These are phyloP conservation scores for Nothomitra cinnamomea DNA, from an alignment of 2,329 filamentous ascomycete species.

Conservation along the genomic window DNA sequence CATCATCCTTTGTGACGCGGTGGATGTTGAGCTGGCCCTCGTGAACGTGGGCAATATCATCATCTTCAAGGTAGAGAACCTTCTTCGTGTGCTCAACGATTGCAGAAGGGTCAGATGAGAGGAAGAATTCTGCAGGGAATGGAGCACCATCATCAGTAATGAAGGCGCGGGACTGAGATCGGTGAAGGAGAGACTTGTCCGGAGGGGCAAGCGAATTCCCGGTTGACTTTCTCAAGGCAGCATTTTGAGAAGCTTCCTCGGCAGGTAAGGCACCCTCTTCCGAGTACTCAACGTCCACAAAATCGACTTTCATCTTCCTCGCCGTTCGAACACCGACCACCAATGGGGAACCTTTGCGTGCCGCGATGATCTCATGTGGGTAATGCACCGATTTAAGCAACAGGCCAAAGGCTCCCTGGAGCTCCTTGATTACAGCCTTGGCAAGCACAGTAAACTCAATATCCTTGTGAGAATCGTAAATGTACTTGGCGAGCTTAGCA, in stretches of 20 bases:
- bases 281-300: slow-evolving; percentile 94
- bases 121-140: slow-evolving; percentile 97
- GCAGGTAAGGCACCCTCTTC: slow-evolving; percentile 79
- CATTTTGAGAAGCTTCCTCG: slow-evolving; percentile 90
- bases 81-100: slow-evolving; percentile 99
- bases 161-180: slow-evolving; percentile 96
- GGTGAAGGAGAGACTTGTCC: slow-evolving; percentile 95
- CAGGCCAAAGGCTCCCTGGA: slow-evolving; percentile 93
- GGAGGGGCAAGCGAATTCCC: slow-evolving; percentile 64
- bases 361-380: slow-evolving; percentile 93
- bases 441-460: slow-evolving; percentile 93
- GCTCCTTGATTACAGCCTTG: slow-evolving; percentile 96
- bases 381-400: slow-evolving; percentile 97
- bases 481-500: slow-evolving; percentile 95
- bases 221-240: slow-evolving; percentile 74
- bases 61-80: slow-evolving; percentile 98
- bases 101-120: slow-evolving; percentile 94
- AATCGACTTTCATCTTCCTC: slow-evolving; percentile 99
- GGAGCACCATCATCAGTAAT: slow-evolving; percentile 96
- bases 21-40: slow-evolving; percentile 98
- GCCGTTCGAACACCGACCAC: slow-evolving; percentile 94
- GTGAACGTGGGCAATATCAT: slow-evolving; percentile 98
- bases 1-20: slow-evolving; percentile 90
- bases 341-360: slow-evolving; percentile 93
- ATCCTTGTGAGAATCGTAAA: slow-evolving; percentile 84